Base-by-base conservation (phyloP, 1,284 basidiomycete genomes). In the Athelia sp. region DNA sequence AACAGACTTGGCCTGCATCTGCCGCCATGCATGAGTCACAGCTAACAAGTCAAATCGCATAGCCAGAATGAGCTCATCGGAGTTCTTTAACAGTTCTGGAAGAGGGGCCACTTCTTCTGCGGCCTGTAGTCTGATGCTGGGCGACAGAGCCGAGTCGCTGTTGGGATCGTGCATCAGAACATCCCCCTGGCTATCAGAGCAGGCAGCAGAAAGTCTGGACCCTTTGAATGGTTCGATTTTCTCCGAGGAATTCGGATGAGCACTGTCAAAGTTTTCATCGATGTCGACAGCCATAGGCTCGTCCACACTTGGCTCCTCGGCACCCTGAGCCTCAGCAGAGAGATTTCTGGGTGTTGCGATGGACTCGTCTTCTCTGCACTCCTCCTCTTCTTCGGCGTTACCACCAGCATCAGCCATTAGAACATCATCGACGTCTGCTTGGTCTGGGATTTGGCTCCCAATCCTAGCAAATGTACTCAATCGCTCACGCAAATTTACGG, bases 401-500 rank as follows among this genome's bases (percentile, higher is more conserved):
- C 22, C 45, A 35, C 44, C 46, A 50, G 50, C 50, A 31, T 24
- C 19, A 11, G 43, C 54, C 18, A 18, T 18, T 19, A 2, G 18
- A 4, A 34, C 43, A n/a, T 22, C 40, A 6, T 56, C 55, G 2
- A 54, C 55, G n/a, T 53, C 60, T 17, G 51, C 54, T 10, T 43
- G 48, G n/a, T 54, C 35, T 22, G 51, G 46, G 8, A 65, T 46
- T 35, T 67, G 67, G 50, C 67, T 76, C n/a, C 76, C 78, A 19
- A 59, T 61, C 50, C 77, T 70, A n/a, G 79, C 74, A 63, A 81
- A 87, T 13, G 66, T 70, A 45, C 66, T 70, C 48, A 88, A 59
- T 42, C 64, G 69, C 43, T 65, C 69, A 48, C 76, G 68, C 36
- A 85, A 65, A 36, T 56, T 68, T 45, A 62, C 57, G 35, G 64